Conservation (phyloP, 805 yeast genomes). For the Barnettozyma californica region DNA sequence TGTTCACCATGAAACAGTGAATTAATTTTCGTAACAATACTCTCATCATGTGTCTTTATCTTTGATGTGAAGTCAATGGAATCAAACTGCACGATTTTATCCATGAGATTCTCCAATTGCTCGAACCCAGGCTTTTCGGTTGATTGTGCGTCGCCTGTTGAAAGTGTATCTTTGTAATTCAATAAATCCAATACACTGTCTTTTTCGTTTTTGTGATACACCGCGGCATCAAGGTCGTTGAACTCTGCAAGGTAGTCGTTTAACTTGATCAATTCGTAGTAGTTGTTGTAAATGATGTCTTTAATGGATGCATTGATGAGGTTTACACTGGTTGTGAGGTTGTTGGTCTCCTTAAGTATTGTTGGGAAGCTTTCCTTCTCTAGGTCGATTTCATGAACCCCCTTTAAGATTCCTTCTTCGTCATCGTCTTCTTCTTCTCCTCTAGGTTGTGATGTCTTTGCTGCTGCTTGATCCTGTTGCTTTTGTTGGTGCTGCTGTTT, state of each 20-base stretch:
- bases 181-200: slow-evolving; percentile 14
- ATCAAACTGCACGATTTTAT: slow-evolving; percentile 18
- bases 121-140: slow-evolving; percentile 8
- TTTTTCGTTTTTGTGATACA: slow-evolving; percentile 4
- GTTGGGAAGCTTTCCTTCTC: slow-evolving; percentile 26
- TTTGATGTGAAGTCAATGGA: slow-evolving; percentile 5
- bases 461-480: slow-evolving; percentile 4
- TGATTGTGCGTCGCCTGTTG: background rate
- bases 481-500: slow-evolving; percentile 26
- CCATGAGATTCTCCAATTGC: slow-evolving; percentile 18
- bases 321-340: slow-evolving; percentile 40
- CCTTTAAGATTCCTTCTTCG: slow-evolving; percentile 24
- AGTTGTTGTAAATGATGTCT: slow-evolving; percentile 69
- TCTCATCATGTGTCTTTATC: background rate
- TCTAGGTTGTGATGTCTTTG: background rate
- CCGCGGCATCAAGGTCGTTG: slow-evolving; percentile 21
- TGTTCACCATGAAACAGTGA: background rate
- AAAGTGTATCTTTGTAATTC: background rate
- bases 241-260: slow-evolving; percentile 46
- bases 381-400: slow-evolving; percentile 25
- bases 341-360: slow-evolving; percentile 33
- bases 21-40: background rate
- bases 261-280: slow-evolving; percentile 65
- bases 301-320: slow-evolving; percentile 57
- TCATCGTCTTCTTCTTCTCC: slow-evolving; percentile 11